Evolutionary conservation across 192 early-diverging fungal species (phyloP), one percentile per base, ranked within the genome.

Genomic region (Chytriomyces sp.): DNA sequence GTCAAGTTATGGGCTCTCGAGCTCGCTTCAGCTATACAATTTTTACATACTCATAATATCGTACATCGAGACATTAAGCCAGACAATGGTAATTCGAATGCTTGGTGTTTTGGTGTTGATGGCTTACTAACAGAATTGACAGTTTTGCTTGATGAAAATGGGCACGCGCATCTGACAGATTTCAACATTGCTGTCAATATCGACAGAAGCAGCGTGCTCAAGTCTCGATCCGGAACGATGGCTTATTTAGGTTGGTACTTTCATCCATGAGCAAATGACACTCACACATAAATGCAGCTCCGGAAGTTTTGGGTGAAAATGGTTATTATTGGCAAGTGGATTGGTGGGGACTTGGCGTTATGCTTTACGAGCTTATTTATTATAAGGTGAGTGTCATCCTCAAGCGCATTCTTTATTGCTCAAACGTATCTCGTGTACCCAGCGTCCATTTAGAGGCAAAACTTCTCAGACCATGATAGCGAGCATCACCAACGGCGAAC

Each of bases 51-150:
- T 36, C 86, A 90, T 54, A 80, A 80, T 19, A 93, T 97, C 25
- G 90, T 97, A 17, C 96, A 98, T 80, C 80, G 93, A 55, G 96
- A 98, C 77, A 84, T 98, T 62, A 98, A 97, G 79, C 96, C 96
- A 0, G 93, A 97, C 72, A 97, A 98, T 77, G 75, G 84, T 85
- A 69, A 1, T 58, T 44, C 2, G 32, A 3, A 49, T n/a, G 22
- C 44, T 7, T 7, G 14, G 44, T 49, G 44, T 22, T 0, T 49
- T 49, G 14, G 1, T 3, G 22, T 49, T 49, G 22, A 49, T 49
- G 17, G 14, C 2, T 0, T 49, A 14, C 0, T 14, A n/a, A 2
- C 41, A 60, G 55, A 49, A 49, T n/a, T n/a, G 17, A n/a, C 28
- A 64, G 62, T 94, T 1, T 72, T 94, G 12, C 81, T 94, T 22